phyloP scores from a whole-genome alignment of 768 basidiomycete genomes.

The Lentinula boryana region DNA sequence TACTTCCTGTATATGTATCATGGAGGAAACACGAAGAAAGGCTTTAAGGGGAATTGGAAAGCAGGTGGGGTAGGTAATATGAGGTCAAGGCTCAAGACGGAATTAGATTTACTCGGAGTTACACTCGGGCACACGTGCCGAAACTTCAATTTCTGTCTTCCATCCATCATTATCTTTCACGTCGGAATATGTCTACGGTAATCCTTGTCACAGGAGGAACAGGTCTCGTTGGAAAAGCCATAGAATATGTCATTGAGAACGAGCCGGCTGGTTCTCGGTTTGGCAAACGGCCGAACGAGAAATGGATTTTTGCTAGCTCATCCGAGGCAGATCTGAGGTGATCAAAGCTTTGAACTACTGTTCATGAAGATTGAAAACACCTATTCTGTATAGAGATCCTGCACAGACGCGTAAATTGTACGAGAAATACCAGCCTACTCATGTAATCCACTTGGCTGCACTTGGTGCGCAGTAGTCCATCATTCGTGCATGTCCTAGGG shows the following conservation, averaged over 20 bases:
- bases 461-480: conserved; percentile 49
- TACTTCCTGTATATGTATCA: conserved; percentile 26
- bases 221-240: conserved; percentile 84
- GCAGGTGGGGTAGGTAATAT: background rate
- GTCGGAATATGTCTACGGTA: conserved; percentile 31
- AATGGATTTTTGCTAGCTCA: conserved; percentile 79
- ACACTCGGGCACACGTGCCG: background rate
- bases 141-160: background rate
- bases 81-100: background rate
- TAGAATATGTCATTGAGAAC: conserved; percentile 70
- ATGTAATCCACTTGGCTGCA: conserved; percentile 95
- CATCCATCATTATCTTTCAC: background rate
- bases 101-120: background rate
- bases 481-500: background rate
- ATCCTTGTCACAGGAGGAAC: conserved; percentile 82
- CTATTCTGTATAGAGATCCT: conserved; percentile 45
- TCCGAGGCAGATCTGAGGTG: conserved; percentile 84
- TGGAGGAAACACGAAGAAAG: background rate
- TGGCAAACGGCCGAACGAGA: conserved; percentile 69
- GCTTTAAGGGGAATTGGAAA: background rate
- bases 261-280: conserved; percentile 77
- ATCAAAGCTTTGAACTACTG: background rate
- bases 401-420: conserved; percentile 68
- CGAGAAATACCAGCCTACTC: conserved; percentile 89
- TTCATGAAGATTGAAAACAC: background rate